phyloP scores from a whole-genome alignment of 1,284 basidiomycete species.

The Heterobasidion occidentale region DNA sequence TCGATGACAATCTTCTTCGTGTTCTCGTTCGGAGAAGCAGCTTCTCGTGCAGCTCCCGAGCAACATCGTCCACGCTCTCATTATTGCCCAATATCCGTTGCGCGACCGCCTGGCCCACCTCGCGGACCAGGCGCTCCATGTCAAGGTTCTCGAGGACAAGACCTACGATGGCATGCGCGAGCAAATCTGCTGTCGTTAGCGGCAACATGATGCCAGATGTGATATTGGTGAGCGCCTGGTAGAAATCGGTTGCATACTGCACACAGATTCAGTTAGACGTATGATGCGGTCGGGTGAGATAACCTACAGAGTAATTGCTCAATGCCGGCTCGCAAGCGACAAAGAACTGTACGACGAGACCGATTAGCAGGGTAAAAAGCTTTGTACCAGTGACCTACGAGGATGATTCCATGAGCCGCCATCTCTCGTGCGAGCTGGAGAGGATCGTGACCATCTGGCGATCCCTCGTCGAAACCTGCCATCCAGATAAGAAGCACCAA shows the following conservation, averaged over 20 bases:
- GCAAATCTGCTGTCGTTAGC: conserved; percentile 89
- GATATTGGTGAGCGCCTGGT: conserved; percentile 86
- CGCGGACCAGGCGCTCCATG: conserved; percentile 93
- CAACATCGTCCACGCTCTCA: conserved; percentile 92
- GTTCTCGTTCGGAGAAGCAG: conserved; percentile 86
- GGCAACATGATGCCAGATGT: conserved; percentile 95
- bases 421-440: conserved; percentile 82
- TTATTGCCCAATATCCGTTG: conserved; percentile 85
- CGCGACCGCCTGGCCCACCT: conserved; percentile 91
- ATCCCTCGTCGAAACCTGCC: conserved; percentile 83
- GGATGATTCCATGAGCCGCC: conserved; percentile 85
- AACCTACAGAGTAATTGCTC: conserved; percentile 81
- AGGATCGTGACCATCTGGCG: conserved; percentile 91
- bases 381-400: conserved; percentile 43
- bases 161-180: conserved; percentile 97
- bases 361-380: not conserved
- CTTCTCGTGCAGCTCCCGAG: conserved; percentile 87
- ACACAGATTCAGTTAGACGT: conserved; percentile 17
- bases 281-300: conserved; percentile 7
- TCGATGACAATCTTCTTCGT: conserved; percentile 97
- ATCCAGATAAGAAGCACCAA: conserved; percentile 6
- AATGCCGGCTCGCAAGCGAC: conserved; percentile 98
- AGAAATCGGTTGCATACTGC: conserved; percentile 92
- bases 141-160: conserved; percentile 97
- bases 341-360: conserved; percentile 64